Base-by-base conservation (phyloP, 1,284 basidiomycete genomes). In the Peniophora sp. region DNA sequence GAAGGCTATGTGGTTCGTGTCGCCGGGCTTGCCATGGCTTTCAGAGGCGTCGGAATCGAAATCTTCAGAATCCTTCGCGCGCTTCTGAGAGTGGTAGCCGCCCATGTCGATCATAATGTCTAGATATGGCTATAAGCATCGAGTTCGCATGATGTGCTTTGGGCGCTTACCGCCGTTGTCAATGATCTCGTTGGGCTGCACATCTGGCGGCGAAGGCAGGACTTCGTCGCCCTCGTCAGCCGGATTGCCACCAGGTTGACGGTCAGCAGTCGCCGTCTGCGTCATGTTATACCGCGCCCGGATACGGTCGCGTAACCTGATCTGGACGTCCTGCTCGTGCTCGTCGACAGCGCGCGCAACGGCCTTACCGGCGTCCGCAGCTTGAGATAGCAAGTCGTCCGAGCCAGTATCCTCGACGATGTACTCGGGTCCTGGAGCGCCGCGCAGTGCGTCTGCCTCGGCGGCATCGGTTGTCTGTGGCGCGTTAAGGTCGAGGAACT, bases 401-500 rank as follows among this genome's bases (percentile, higher is more conserved):
- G 32, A 32, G 27, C 27, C 27, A 5, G 27, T 32, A 12, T 32
- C 27, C 27, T 32, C 27, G 27, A 32, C 27, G 12, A 32, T 32
- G 27, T 32, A 32, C 27, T 32, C 27, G 5, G 27, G 27, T 6
- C 38, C n/a, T 8, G 23, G 22, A 24, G 48, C 47, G 14, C 25
- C 34, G 11, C 48, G 32, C 43, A 24, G 45, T 16, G 36, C 44
- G 44, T 45, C 44, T 25, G 39, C 44, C 23, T 45, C 44, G 44
- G 44, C 12, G 22, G 49, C 45, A 22, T 50, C 38, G 19, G 51
- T 38, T 20, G 50, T 55, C 24, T 50, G 35, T 14, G 51, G 36
- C 9, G 77, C 80, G 62, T 85, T 65, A 36, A 86, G 71, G 60
- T 86, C 83, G 45, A 86, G 69, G 57, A 79, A 85, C 47, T 85